Base-by-base conservation (phyloP, 2,329 filamentous ascomycete genomes). In the Fusarium phyllophilum region DNA sequence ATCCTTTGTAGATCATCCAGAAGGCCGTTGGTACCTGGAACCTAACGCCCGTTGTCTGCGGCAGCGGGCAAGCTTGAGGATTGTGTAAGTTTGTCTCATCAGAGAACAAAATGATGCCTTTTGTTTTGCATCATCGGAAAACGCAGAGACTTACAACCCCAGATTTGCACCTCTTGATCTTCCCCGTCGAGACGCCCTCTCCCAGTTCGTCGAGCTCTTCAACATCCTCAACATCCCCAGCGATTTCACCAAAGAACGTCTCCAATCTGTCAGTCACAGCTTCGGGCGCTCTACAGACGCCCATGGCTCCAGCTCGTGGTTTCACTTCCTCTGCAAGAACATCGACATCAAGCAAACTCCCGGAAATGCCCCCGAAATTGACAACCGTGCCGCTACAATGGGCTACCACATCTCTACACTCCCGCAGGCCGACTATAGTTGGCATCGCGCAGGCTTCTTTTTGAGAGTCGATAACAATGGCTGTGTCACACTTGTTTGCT, bases 301-400 rank as follows among this genome's bases (percentile, higher is more conserved):
- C 5, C 44, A 75, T 33, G 81, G 79, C 11, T 76, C 66, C 22
- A 75, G 73, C 38, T 73, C 79, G 0, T 83, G 81, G 82, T 82
- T 83, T 45, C 79, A 81, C 49, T 81, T 79, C 44, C 78, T 82
- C 24, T 82, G 77, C 70, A 82, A 83, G 70, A 80, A 79, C 62
- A 75, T 80, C 49, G 71, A 78, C 54, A 61, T 78, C 33, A 74
- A 67, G 58, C 73, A 71, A 26, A 66, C 68, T 4, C 70, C 49
- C 5, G 70, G 45, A 44, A 55, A 59, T n/a, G 46, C 63, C 1
- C 77, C 78, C 6, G 75, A 78, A 33, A 59, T 79, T 8, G 77
- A 79, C 48, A 79, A 78, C n/a, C 77, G 70, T 7, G 70, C 72
- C 9, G 75, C 67, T 6, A 54, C 70, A 6, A 75, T 77, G 74